A percentile compares a stretch with the other conserved stretches of the same genome.
phyloP scores from a whole-genome alignment of 2,329 filamentous ascomycete genomes.

The Trichoderma sp. region DNA sequence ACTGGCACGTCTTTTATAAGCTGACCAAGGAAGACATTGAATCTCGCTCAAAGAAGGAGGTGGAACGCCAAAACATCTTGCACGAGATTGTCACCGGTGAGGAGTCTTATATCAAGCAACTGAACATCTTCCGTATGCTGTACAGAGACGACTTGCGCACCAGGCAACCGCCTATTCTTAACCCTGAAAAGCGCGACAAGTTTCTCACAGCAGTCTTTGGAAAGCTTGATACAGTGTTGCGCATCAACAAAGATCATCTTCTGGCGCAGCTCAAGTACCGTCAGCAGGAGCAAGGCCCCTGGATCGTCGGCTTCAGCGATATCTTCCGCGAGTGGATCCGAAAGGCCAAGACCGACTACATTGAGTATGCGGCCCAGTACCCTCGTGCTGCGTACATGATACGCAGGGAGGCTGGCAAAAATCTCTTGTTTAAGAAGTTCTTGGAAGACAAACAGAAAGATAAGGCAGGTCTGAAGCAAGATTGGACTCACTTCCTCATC shows the following conservation, averaged over 20 bases:
- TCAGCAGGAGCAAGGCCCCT: constrained; percentile 94
- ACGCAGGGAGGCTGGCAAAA: constrained; percentile 79
- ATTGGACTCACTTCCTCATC: constrained; percentile 94
- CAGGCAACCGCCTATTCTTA: constrained; percentile 77
- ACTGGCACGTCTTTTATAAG: constrained; percentile 89
- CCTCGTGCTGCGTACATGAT: constrained; percentile 82
- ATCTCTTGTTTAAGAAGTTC: constrained; percentile 84
- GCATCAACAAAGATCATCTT: constrained; percentile 90
- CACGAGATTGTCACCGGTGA: constrained; percentile 96
- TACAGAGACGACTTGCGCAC: constrained; percentile 79
- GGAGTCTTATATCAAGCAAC: constrained; percentile 84
- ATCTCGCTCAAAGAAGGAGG: constrained; percentile 75
- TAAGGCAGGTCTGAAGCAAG: constrained; percentile 76
- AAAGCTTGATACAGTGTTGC: constrained; percentile 82
- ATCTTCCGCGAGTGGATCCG: constrained; percentile 98
- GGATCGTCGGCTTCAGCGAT: constrained; percentile 91
- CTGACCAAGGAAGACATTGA: constrained; percentile 76
- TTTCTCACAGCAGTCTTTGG: constrained; percentile 89
- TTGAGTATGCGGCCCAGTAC: constrained; percentile 88
- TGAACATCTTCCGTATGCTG: constrained; percentile 80
- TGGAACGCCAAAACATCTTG: constrained; percentile 89
- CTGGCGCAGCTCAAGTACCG: constrained; percentile 94
- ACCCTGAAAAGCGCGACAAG: constrained; percentile 72
- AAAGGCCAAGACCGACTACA: constrained; percentile 84
- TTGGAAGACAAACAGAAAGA: constrained; percentile 78